Evolutionary conservation across 148 eudicot genomes (phyloP), one percentile per base, ranked within the genome.

Genomic region (Selenicereus undatus): DNA sequence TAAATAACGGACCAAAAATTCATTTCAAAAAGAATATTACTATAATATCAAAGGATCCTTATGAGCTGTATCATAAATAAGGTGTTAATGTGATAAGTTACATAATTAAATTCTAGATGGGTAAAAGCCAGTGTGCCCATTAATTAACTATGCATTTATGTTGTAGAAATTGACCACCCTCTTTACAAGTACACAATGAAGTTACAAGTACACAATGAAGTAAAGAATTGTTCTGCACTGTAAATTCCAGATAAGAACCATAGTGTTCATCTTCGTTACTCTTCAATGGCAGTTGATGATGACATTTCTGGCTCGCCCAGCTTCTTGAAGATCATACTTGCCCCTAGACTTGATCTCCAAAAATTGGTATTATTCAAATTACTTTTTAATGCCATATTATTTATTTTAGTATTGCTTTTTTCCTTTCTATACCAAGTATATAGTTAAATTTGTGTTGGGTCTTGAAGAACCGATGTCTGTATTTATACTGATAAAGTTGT

Each of bases 281-380:
- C 54, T 45, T 29, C 77, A 75, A 62, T 75, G 77, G 62, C 42
- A 48, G 64, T 75, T 12, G 60, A 26, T 24, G 35, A 30, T 62
- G 68, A 62, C 2, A 62, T n/a, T 62, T 62, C 68, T n/a, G 68
- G 27, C 26, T 62, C 21, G 36, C 39, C 77, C n/a, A 76, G 78
- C 13, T 76, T 76, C 78, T 27, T 76, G 43, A 76, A 54, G 78
- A 9, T 39, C 8, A 39, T 76, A 76, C 43, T 52, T 75, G 78
- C 54, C 52, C 78, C 30, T 35, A 51, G 54, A 75, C 39, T 51
- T 76, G 45, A 76, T 76, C 78, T 76, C 22, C 45, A 76, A 27
- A 76, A 76, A 20, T 29, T 76, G 78, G 78, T 76, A 76, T n/a
- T 20, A 12, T 48, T 48, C n/a, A 56, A 56, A 17, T 56, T 56